Percentiles rank a stretch among this genome's conserved stretches.
Conservation (phyloP, 495 filamentous ascomycete species). For the Aspergillus egyptiacus region DNA sequence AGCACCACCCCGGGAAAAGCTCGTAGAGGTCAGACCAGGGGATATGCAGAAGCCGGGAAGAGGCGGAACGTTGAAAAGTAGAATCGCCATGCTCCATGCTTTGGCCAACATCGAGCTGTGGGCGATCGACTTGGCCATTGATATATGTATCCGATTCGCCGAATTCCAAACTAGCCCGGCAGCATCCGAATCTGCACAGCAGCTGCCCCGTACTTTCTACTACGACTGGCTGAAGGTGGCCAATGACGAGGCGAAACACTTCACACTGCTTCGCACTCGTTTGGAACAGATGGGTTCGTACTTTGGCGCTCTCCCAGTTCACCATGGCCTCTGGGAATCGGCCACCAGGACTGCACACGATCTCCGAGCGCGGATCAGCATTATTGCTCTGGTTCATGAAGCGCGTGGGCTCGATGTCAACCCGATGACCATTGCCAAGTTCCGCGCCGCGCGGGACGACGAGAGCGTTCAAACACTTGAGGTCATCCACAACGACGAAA, state of each 20-base stretch:
- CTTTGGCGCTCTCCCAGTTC: constrained; percentile 47
- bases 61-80: constrained; percentile 44
- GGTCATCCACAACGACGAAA: constrained; percentile 50
- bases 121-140: constrained; percentile 51
- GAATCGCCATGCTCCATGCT: constrained; percentile 48
- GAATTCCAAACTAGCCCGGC: constrained; percentile 33
- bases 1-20: constrained; percentile 41
- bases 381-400: constrained; percentile 49
- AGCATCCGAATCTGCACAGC: constrained; percentile 17
- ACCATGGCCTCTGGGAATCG: constrained; percentile 47
- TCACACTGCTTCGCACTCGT: constrained; percentile 44
- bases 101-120: constrained; percentile 50
- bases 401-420: constrained; percentile 49
- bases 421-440: constrained; percentile 50
- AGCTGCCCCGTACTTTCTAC: constrained; percentile 45
- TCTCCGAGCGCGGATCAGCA: constrained; percentile 46
- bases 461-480: constrained; percentile 43
- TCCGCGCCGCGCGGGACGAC: constrained; percentile 38
- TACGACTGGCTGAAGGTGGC: constrained; percentile 52
- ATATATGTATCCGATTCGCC: constrained; percentile 48
- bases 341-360: constrained; percentile 43
- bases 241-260: constrained; percentile 50
- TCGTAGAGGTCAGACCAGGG: constrained; percentile 36
- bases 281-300: constrained; percentile 46
- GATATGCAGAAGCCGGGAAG: constrained; percentile 39